Evolutionary conservation across 768 basidiomycete species (phyloP).

Genomic region (Termitomyces sp.): DNA sequence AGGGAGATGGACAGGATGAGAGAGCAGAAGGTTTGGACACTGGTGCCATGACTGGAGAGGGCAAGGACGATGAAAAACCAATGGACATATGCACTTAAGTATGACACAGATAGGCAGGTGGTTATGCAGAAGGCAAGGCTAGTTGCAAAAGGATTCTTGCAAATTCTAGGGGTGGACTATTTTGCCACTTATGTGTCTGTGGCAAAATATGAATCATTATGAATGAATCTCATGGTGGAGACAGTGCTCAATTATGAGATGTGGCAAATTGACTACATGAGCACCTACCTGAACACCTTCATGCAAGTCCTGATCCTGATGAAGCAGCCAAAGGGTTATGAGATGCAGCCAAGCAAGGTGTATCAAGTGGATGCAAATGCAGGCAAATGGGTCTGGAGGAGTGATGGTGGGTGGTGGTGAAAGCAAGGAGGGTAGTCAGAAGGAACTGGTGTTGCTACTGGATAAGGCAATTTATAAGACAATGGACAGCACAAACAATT

Average conservation of each 20-base stretch:
- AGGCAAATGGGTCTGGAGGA: too few relatives aligned
- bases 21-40: slow-evolving; percentile 1
- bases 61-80: neutral
- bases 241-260: neutral
- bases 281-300: neutral
- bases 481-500: too few relatives aligned
- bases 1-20: neutral
- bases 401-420: too few relatives aligned
- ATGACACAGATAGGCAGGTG: neutral
- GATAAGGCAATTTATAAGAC: too few relatives aligned
- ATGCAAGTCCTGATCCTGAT: neutral
- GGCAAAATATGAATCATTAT: neutral
- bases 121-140: neutral
- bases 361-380: too few relatives aligned
- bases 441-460: too few relatives aligned
- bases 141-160: neutral
- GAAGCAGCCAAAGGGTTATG: neutral
- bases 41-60: neutral
- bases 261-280: neutral
- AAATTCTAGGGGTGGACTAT: slow-evolving; percentile 26
- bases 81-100: neutral
- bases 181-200: slow-evolving; percentile 9
- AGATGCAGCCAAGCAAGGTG: neutral
- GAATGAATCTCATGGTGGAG: neutral
- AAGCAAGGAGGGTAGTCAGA: too few relatives aligned